Conservation (phyloP, 1,139 yeast genomes). For the Kurtzmaniella quercitrusa region DNA sequence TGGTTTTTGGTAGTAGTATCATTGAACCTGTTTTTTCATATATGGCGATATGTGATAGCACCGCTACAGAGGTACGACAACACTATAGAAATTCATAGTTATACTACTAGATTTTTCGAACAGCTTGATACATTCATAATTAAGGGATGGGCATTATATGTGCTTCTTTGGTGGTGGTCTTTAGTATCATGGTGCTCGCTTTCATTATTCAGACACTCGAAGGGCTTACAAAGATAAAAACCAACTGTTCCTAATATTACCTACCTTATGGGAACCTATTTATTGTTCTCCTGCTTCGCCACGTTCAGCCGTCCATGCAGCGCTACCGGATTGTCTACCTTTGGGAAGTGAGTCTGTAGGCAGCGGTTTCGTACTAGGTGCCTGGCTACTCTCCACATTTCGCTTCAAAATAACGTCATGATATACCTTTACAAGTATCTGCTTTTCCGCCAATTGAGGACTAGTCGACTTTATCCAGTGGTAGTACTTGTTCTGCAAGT, state of each 20-base stretch:
- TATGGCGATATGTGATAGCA: conserved; percentile 42
- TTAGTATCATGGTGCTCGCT: conserved; percentile 72
- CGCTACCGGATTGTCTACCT: conserved; percentile 73
- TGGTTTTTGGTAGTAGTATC: conserved; percentile 42
- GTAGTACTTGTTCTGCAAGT: conserved; percentile 26
- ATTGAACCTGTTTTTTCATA: conserved; percentile 37
- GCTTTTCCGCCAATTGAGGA: conserved; percentile 9
- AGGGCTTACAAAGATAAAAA: conserved; percentile 35
- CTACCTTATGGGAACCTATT: too few relatives aligned
- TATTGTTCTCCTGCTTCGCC: conserved; percentile 71
- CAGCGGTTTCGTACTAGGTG: conserved; percentile 7
- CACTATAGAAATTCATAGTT: conserved; percentile 13
- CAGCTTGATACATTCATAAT: conserved; percentile 46
- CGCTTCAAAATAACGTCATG: conserved; percentile 22
- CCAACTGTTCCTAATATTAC: too few relatives aligned
- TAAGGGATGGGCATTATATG: conserved; percentile 50
- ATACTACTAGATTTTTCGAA: conserved; percentile 13
- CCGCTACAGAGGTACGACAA: conserved; percentile 20
- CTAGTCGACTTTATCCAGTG: conserved; percentile 18
- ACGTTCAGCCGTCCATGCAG: conserved; percentile 67
- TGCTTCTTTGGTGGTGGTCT: conserved; percentile 76
- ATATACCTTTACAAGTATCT: conserved; percentile 17
- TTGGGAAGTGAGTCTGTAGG: conserved; percentile 17
- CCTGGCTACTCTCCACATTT: conserved; percentile 11
- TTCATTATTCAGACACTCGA: conserved; percentile 72